Base-by-base conservation (phyloP, 768 basidiomycete genomes). In the Russula brevipes region DNA sequence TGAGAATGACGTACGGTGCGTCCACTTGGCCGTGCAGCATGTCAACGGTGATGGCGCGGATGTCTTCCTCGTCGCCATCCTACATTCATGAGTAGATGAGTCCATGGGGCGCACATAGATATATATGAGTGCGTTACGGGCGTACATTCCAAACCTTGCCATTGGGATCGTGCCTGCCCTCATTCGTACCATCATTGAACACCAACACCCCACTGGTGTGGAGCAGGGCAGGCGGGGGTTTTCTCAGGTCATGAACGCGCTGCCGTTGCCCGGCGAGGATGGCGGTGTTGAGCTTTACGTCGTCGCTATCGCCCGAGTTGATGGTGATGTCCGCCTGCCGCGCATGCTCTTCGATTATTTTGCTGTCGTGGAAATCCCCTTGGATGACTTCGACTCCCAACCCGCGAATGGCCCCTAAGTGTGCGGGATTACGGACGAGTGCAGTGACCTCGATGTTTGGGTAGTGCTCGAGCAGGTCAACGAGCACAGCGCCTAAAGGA, bases 11-110 rank as follows among this genome's bases (percentile, higher is more conserved):
- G n/a, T 57, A 63, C 61, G 50, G 50, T 30, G 4, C 42, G 24
- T 65, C 64, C 17, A 65, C 60, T 33, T 12, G 60, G 17, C 64
- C 64, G 30, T 65, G 64, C 38, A 65, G 8, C 64, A 51, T 61
- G 11, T 49, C 14, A n/a, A 41, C 8, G 19, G 54, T 61, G 60
- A 65, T 65, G 0, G 47, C n/a, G 24, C 54, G 47, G 33, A 65
- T 65, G 36, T 65, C 64, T 8, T 35, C 60, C 17, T 62, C 60
- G 12, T 51, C 38, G 1, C 11, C 36, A n/a, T 65, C 64, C 64
- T 65, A 36, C 35, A 54, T 11, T 10, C 45, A 46, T 2, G 33
- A 19, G 11, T 8, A 46, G 39, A 12, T 47, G 38, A 39, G 31
- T 12, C 9, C 17, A 7, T 24, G n/a, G 31, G 19, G 35, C 5